Evolutionary conservation across 495 filamentous ascomycete genomes (phyloP).

Genomic region (Xylaria grammica): DNA sequence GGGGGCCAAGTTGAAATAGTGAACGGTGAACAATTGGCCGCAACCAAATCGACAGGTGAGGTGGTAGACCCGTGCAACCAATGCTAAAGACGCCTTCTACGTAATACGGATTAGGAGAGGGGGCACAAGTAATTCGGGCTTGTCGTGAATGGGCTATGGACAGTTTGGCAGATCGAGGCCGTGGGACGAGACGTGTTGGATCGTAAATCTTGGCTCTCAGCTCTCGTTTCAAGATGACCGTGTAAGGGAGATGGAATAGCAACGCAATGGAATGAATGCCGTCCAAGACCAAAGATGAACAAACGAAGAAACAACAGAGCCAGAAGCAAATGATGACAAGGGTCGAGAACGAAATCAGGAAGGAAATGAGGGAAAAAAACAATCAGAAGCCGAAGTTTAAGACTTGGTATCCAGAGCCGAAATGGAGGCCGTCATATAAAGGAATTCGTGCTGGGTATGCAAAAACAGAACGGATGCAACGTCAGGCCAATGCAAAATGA

Average conservation of each 20-base stretch:
- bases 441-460: neutral
- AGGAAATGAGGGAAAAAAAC: neutral
- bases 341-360: neutral
- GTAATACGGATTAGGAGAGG: neutral
- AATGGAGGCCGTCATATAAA: conserved; percentile 6
- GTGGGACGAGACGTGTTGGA: neutral
- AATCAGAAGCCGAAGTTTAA: neutral
- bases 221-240: neutral
- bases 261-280: conserved; percentile 7
- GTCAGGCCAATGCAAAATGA: conserved; percentile 13
- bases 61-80: too few relatives aligned
- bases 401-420: neutral
- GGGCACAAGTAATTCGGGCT: neutral
- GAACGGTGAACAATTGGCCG: too few relatives aligned
- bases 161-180: conserved; percentile 2
- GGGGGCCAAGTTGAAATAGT: neutral
- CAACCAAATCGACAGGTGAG: too few relatives aligned
- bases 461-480: conserved; percentile 17
- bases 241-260: neutral
- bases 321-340: neutral
- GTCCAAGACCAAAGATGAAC: neutral
- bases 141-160: neutral
- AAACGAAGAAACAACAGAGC: neutral
- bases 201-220: conserved; percentile 1
- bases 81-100: too few relatives aligned